A percentile compares a stretch with the other conserved stretches of the same genome.
Evolutionary conservation across 306 rosid genomes (phyloP).

Genomic region (Vigna unguiculata): DNA sequence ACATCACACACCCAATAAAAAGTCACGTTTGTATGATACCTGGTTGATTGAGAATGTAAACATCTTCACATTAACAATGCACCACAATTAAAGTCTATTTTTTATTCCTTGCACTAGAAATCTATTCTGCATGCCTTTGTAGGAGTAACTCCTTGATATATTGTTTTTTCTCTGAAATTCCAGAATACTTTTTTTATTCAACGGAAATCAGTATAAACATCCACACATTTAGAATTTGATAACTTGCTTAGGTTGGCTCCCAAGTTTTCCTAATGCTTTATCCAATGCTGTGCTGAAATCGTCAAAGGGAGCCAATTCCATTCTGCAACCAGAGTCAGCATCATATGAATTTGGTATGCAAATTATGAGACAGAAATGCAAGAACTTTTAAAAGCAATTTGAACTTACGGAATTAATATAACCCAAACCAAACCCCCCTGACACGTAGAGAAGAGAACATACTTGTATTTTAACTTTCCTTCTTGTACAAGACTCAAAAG

Average conservation of each 20-base stretch:
- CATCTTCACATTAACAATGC: background rate
- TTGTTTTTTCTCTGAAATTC: background rate
- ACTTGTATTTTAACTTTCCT: slow-evolving; percentile 84
- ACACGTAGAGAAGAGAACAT: slow-evolving; percentile 39
- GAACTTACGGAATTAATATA: background rate
- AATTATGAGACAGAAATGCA: slow-evolving; percentile 3
- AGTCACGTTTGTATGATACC: too few species aligned
- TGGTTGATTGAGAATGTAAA: background rate
- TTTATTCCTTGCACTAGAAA: background rate
- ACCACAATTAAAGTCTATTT: too few species aligned
- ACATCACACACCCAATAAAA: background rate
- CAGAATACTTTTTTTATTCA: background rate
- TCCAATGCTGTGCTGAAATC: slow-evolving; percentile 73
- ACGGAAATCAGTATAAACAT: background rate
- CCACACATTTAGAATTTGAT: slow-evolving; percentile 64
- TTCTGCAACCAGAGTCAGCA: slow-evolving; percentile 54
- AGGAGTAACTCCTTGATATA: background rate
- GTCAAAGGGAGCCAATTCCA: slow-evolving; percentile 81
- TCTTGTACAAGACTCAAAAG: slow-evolving; percentile 74
- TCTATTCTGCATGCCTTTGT: background rate
- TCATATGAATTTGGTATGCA: slow-evolving; percentile 7
- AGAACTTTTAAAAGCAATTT: slow-evolving; percentile 14
- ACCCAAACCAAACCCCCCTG: background rate
- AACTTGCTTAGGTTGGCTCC: slow-evolving; percentile 97
- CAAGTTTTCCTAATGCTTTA: slow-evolving; percentile 85